Conservation (phyloP, 2,329 filamentous ascomycete species). For the Fusarium acutatum region DNA sequence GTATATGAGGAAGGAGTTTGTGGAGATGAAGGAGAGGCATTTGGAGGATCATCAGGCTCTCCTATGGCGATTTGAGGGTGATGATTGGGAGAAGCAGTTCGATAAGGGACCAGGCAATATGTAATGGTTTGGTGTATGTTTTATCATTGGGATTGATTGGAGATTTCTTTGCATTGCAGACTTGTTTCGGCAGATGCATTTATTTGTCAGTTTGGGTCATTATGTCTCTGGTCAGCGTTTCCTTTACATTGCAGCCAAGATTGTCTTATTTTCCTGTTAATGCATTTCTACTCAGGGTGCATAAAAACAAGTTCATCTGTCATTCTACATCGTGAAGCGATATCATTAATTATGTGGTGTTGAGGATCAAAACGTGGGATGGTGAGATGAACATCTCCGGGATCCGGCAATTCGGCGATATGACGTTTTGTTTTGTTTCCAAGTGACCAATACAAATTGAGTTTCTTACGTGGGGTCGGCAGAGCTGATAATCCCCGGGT, state of each 20-base stretch:
- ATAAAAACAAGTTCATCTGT: accelerated
- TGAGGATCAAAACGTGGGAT: background rate
- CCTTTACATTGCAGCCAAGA: background rate
- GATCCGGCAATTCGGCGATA: conserved; percentile 14
- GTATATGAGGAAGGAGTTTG: background rate
- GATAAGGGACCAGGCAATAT: accelerated
- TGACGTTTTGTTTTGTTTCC: background rate
- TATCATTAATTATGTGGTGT: background rate
- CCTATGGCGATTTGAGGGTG: background rate
- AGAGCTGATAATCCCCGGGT: conserved; percentile 5
- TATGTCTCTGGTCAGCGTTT: background rate
- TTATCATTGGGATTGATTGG: accelerated
- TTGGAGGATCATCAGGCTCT: background rate
- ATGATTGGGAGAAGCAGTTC: background rate
- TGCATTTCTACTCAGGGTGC: accelerated
- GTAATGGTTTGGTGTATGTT: background rate
- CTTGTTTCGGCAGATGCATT: background rate
- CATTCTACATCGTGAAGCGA: background rate
- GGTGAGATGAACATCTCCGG: background rate
- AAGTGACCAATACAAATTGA: conserved; percentile 4
- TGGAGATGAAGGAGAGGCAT: background rate
- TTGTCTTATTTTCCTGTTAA: too few species aligned
- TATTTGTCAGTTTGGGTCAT: background rate
- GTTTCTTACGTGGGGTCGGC: background rate
- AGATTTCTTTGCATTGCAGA: background rate